Conservation (phyloP, 257 asterid species). For the Fraxinus quadrangulata region DNA sequence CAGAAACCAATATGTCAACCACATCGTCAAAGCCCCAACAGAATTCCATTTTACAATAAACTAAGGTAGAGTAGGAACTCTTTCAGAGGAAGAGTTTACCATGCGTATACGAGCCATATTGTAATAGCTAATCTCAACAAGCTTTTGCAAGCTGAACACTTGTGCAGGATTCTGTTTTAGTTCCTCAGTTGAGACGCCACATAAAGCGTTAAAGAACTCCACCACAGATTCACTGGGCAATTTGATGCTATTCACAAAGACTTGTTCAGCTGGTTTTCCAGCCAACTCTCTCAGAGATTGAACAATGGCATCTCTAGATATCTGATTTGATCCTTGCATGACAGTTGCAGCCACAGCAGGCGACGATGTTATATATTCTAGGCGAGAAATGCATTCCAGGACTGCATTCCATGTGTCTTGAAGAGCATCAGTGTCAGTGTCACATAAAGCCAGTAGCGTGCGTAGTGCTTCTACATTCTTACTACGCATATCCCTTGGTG, state of each 20-base stretch:
- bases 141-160: slow-evolving; percentile 95
- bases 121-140: slow-evolving; percentile 97
- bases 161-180: slow-evolving; percentile 92
- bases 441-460: slow-evolving; percentile 78
- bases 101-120: slow-evolving; percentile 96
- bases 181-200: slow-evolving; percentile 97
- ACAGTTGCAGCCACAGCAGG: slow-evolving; percentile 90
- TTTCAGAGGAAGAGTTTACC: slow-evolving; percentile 60
- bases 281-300: slow-evolving; percentile 91
- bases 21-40: slow-evolving; percentile 24
- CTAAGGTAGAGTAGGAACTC: slow-evolving; percentile 9
- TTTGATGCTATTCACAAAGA: slow-evolving; percentile 88
- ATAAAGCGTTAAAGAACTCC: slow-evolving; percentile 91
- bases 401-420: slow-evolving; percentile 98
- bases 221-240: slow-evolving; percentile 96
- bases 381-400: slow-evolving; percentile 94
- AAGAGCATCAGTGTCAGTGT: slow-evolving; percentile 81
- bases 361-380: slow-evolving; percentile 85
- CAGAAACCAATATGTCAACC: not conserved
- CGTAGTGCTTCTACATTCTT: slow-evolving; percentile 97
- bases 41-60: slow-evolving; percentile 14
- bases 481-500: slow-evolving; percentile 94
- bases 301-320: slow-evolving; percentile 85
- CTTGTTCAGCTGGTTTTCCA: slow-evolving; percentile 90
- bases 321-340: slow-evolving; percentile 98